Base-by-base conservation (phyloP, 148 eudicot species). In the Cornus suecica region DNA sequence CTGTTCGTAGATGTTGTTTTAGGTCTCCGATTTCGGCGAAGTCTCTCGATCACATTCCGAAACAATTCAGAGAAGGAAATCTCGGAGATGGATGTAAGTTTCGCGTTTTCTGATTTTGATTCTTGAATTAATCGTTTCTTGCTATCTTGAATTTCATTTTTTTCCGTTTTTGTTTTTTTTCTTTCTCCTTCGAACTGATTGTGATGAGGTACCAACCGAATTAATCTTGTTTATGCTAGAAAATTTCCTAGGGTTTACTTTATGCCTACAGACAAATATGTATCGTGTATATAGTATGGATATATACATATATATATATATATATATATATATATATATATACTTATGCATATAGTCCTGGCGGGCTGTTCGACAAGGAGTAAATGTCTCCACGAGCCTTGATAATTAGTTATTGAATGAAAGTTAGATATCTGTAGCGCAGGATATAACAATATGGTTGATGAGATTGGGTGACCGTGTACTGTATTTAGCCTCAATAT, bases 31-130 rank as follows among this genome's bases (percentile, higher is more conserved):
- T 87, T 48, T 78, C 86, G 77, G 78, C 70, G 26, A 82, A 88
- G 28, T 74, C 92, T 9, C 72, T 87, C 2, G 88, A 91, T 60
- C 86, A 84, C 65, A 89, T 94, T 26, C 97, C 98, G 5, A 87
- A 90, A 83, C 90, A 87, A 75, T 94, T 94, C 69, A 76, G 94
- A 61, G 78, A 86, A 79, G 94, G 87, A 23, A 90, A 91, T 37
- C 85, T 92, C 65, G 85, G 86, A 60, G 91, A 90, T 65, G 97
- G 97, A 68, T 78, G 98, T 92, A 56, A 85, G 92, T 87, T 41
- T 52, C 31, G 31, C 9, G 0, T 65, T 65, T 24, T 15, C 61
- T 3, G 32, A 26, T 48, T 70, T 13, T 69, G 31, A 61, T 16
- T 70, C 23, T 11, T 41, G 42, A 6, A 37, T 37, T 37, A 37